phyloP scores from a whole-genome alignment of 768 basidiomycete genomes.

The Phanerochaete sordida region DNA sequence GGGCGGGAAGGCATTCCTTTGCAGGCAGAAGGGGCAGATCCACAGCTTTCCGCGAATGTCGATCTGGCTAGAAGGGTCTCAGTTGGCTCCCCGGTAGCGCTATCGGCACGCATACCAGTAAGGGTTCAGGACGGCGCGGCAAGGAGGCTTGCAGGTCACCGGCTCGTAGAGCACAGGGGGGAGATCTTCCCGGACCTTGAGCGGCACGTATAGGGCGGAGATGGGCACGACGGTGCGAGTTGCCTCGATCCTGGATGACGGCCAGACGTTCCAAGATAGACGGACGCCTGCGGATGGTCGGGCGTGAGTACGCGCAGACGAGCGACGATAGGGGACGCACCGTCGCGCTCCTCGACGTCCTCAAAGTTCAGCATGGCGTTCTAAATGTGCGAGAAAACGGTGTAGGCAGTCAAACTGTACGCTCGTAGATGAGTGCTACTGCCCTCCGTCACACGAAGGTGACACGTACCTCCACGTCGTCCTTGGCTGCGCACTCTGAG shows the following conservation, averaged over 20 bases:
- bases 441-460: neutral
- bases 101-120: constrained; percentile 67
- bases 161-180: constrained; percentile 97
- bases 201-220: constrained; percentile 93
- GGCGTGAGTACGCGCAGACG: constrained; percentile 1
- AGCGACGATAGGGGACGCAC: constrained; percentile 37
- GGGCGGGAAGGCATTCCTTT: constrained; percentile 94
- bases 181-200: constrained; percentile 91
- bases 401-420: neutral
- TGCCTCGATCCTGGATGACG: constrained; percentile 95
- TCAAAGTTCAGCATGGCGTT: constrained; percentile 78
- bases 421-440: neutral
- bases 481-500: neutral
- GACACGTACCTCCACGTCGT: constrained; percentile 8
- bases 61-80: constrained; percentile 68
- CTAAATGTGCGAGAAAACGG: neutral
- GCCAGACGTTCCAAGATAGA: constrained; percentile 99
- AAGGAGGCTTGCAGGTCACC: constrained; percentile 96
- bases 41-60: constrained; percentile 98
- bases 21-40: constrained; percentile 99
- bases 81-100: neutral
- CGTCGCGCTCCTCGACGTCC: constrained; percentile 96
- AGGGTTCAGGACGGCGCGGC: constrained; percentile 95
- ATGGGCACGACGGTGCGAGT: constrained; percentile 98
- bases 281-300: constrained; percentile 63